phyloP scores from a whole-genome alignment of 129 eudicot species.

The Chrysanthemum makinoi region DNA sequence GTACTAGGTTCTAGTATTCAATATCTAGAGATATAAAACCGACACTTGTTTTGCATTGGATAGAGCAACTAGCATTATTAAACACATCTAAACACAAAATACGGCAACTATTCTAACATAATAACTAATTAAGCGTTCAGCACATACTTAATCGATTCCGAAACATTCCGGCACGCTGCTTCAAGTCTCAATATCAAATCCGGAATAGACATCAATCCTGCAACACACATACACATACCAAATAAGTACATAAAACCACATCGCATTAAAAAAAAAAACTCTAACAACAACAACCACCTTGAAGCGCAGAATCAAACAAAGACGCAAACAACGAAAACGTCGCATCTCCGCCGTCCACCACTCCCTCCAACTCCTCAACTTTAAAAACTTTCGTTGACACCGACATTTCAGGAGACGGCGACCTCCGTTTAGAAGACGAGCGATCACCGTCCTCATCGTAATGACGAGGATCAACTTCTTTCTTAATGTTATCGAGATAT shows the following conservation, averaged over 20 bases:
- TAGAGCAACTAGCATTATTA: not conserved
- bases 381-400: slow-evolving; percentile 52
- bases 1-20: not conserved
- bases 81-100: not conserved
- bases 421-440: slow-evolving; percentile 59
- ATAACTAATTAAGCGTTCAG: not conserved
- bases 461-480: slow-evolving; percentile 39
- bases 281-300: too few species aligned
- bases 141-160: slow-evolving; percentile 82
- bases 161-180: slow-evolving; percentile 80
- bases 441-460: slow-evolving; percentile 42
- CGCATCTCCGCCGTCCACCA: slow-evolving; percentile 53
- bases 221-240: slow-evolving; percentile 30
- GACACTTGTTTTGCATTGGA: not conserved
- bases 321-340: slow-evolving; percentile 71
- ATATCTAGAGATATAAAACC: slow-evolving; percentile 1
- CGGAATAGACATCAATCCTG: slow-evolving; percentile 90
- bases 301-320: slow-evolving; percentile 78
- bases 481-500: slow-evolving; percentile 74
- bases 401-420: slow-evolving; percentile 40
- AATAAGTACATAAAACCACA: slow-evolving; percentile 3
- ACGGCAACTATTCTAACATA: slow-evolving; percentile 7
- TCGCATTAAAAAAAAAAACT: too few species aligned
- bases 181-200: slow-evolving; percentile 86
- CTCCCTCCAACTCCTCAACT: slow-evolving; percentile 48